Evolutionary conservation across 2,329 filamentous ascomycete genomes (phyloP).

Genomic region (Verticillium longisporum): DNA sequence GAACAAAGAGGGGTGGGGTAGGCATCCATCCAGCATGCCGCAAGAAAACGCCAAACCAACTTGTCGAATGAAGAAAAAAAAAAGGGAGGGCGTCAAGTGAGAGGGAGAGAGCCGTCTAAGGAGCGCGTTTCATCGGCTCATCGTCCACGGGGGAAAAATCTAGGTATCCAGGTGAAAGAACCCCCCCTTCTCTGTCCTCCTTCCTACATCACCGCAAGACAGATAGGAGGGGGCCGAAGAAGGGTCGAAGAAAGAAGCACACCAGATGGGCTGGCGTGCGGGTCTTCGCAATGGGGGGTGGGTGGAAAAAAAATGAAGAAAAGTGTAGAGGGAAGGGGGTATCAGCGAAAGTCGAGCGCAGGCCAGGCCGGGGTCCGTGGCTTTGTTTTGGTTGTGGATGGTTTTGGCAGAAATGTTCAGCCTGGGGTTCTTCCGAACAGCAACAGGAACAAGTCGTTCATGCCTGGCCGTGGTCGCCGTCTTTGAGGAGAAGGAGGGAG

Average conservation of each 20-base stretch:
- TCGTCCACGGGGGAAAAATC: not conserved
- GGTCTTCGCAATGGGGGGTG: not conserved
- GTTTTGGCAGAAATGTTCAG: not conserved
- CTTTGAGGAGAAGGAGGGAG: slow-evolving; percentile 15
- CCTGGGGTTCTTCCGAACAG: not conserved
- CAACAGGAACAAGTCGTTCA: slow-evolving; percentile 8
- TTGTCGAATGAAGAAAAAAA: not conserved
- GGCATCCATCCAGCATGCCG: not conserved
- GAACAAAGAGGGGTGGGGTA: not conserved
- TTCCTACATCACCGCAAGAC: too few relatives aligned
- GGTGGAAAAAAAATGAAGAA: not conserved
- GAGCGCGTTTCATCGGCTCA: not conserved
- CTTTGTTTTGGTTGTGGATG: not conserved
- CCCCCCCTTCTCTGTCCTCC: not conserved
- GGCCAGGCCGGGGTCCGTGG: not conserved
- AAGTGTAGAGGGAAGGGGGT: not conserved
- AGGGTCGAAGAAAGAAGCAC: not conserved
- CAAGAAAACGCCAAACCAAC: not conserved
- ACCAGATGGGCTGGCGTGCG: not conserved
- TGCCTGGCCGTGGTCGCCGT: slow-evolving; percentile 29
- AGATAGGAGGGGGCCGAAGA: not conserved
- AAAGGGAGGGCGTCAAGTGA: not conserved
- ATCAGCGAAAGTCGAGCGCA: slow-evolving; percentile 5
- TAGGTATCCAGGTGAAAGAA: not conserved
- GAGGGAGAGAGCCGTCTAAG: not conserved